A percentile compares a stretch with the other conserved stretches of the same genome.
Evolutionary conservation across 1,139 yeast genomes (phyloP).

Genomic region (Hansenula lynferdii): DNA sequence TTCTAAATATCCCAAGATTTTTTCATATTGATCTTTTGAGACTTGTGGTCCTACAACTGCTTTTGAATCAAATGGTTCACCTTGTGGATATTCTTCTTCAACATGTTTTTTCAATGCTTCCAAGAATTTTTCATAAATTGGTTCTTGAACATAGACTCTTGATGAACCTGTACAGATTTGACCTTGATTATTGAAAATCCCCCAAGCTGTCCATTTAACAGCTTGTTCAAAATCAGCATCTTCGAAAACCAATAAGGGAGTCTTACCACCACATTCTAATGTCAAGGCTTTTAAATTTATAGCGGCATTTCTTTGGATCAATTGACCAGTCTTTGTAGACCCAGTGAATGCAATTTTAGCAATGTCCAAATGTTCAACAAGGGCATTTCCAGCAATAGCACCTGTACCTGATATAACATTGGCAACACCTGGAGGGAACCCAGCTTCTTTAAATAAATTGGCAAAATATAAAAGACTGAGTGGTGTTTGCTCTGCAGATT

Average conservation of each 20-base stretch:
- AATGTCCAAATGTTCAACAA: slow-evolving; percentile 51
- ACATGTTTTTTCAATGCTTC: slow-evolving; percentile 33
- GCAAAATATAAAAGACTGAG: slow-evolving; percentile 54
- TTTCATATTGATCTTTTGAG: slow-evolving; percentile 61
- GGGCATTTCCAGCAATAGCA: slow-evolving; percentile 49
- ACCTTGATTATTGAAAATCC: slow-evolving; percentile 81
- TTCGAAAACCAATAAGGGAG: slow-evolving; percentile 65
- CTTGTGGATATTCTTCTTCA: slow-evolving; percentile 46
- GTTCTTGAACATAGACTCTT: slow-evolving; percentile 69
- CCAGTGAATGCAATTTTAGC: slow-evolving; percentile 69
- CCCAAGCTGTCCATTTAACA: slow-evolving; percentile 80
- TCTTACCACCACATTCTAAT: slow-evolving; percentile 93
- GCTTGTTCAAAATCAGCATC: slow-evolving; percentile 80
- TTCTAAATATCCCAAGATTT: slow-evolving; percentile 61
- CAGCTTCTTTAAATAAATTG: slow-evolving; percentile 52
- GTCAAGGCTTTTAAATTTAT: slow-evolving; percentile 64
- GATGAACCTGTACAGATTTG: slow-evolving; percentile 92
- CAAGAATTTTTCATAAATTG: slow-evolving; percentile 64
- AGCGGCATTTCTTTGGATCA: slow-evolving; percentile 58
- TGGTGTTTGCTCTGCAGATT: slow-evolving; percentile 67
- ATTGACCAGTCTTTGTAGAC: slow-evolving; percentile 53
- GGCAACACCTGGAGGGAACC: slow-evolving; percentile 70
- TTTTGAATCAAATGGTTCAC: slow-evolving; percentile 49
- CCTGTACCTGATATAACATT: slow-evolving; percentile 58
- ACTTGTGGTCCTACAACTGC: slow-evolving; percentile 79